Evolutionary conservation across 2,329 filamentous ascomycete genomes (phyloP), one percentile per base, ranked within the genome.

Genomic region (Xylaria sp.): DNA sequence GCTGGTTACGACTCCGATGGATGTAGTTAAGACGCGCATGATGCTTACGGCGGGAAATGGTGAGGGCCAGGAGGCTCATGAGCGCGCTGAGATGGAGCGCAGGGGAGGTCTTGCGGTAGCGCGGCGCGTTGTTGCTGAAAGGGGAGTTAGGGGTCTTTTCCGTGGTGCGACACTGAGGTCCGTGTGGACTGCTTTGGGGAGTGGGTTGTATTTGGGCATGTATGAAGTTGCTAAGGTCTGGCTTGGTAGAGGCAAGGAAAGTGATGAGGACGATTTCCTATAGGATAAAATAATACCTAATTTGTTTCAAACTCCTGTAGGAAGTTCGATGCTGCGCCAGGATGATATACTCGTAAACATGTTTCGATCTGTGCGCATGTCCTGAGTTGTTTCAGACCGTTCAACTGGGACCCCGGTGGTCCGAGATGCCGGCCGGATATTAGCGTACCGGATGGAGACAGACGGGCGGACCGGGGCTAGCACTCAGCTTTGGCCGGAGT

Each of bases 1-100:
- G 0, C 82, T 90, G 8, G 72, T 94, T n/a, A 96, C 92, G 1
- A 96, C 92, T 54, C 92, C 92, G 0, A 85, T 92, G 58, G 92
- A 96, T 73, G 91, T 96, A 8, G 83, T 96, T 23, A 96, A 96
- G 78, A 96, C 92, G 64, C 78, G 65, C 4, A 56, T 67, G 60
- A 67, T 67, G 65, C 58, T 67, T 89, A 11, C 54, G 10, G 61
- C 61, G 10, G 61, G 63, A 4, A 34, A 54, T 18, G 39, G 35
- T 58, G 59, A 70, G 56, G 61, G 65, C 55, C 66, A 70, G 59
- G 70, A 54, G 10, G 69, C 64, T 10, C 65, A 74, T 9, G 70
- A 63, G 19, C 61, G 23, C 23, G 23, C 23, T 30, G 3, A 69
- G 51, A 63, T 54, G 46, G 39, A 62, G 69, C 59, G 53, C 3